Percentiles rank a stretch among this genome's conserved stretches.
phyloP scores from a whole-genome alignment of 1,284 basidiomycete species.

The Acaromyces ingoldii region DNA sequence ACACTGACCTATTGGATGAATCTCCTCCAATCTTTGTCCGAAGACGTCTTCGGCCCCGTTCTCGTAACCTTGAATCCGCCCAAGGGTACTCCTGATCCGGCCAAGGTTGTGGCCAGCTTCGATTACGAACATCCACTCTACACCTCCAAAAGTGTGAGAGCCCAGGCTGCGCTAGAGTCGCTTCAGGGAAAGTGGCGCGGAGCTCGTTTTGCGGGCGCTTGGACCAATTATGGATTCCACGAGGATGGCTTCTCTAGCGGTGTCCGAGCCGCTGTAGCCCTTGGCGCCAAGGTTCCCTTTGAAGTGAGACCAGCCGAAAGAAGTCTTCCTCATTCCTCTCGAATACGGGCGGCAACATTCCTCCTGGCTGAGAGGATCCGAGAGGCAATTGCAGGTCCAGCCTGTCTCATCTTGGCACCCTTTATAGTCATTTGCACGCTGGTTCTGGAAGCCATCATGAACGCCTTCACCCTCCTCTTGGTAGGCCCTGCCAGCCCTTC shows the following conservation, averaged over 20 bases:
- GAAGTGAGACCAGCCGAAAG: slow-evolving; percentile 45
- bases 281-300: slow-evolving; percentile 53
- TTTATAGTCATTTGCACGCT: background rate
- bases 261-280: slow-evolving; percentile 46
- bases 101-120: slow-evolving; percentile 57
- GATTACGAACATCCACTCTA: slow-evolving; percentile 67
- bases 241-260: slow-evolving; percentile 71
- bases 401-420: background rate
- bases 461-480: background rate
- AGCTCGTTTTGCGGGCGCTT: slow-evolving; percentile 72
- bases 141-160: slow-evolving; percentile 53
- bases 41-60: slow-evolving; percentile 62
- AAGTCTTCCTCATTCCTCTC: slow-evolving; percentile 5
- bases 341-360: background rate
- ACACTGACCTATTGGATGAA: slow-evolving; percentile 67
- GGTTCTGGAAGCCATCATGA: background rate
- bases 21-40: slow-evolving; percentile 66
- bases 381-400: background rate
- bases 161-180: slow-evolving; percentile 58
- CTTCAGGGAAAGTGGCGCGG: slow-evolving; percentile 62
- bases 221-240: slow-evolving; percentile 69
- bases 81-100: slow-evolving; percentile 1
- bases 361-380: background rate
- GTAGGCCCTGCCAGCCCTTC: background rate
- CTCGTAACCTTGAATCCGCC: slow-evolving; percentile 64